Percentiles rank a stretch among this genome's conserved stretches.
Conservation (phyloP, 1,139 yeast genomes). For the Hanseniaspora gamundiae region DNA sequence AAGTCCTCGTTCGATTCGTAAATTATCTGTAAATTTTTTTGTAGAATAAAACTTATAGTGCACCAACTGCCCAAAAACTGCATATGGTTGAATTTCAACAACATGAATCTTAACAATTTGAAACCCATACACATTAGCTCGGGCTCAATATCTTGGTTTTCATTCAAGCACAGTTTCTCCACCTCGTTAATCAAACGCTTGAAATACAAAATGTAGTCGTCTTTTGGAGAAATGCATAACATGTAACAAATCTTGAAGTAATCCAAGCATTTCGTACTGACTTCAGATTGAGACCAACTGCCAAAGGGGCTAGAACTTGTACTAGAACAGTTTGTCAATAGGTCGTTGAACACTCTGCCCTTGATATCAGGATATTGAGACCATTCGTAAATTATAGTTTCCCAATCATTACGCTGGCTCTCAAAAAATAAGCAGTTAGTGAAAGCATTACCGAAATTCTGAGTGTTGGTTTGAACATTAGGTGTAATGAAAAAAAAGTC, state of each 20-base stretch:
- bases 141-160: not conserved
- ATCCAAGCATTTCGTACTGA: slow-evolving; percentile 17
- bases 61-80: slow-evolving; percentile 68
- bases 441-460: slow-evolving; percentile 6
- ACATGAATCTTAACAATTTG: slow-evolving; percentile 47
- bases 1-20: slow-evolving; percentile 29
- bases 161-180: slow-evolving; percentile 6
- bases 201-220: slow-evolving; percentile 35
- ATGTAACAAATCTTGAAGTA: slow-evolving; percentile 40
- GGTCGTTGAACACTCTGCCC: slow-evolving; percentile 31
- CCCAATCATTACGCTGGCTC: slow-evolving; percentile 13
- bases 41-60: slow-evolving; percentile 48
- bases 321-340: slow-evolving; percentile 16
- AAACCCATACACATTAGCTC: slow-evolving; percentile 18
- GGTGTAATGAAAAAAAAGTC: slow-evolving; percentile 31
- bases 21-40: slow-evolving; percentile 37
- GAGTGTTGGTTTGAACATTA: slow-evolving; percentile 28
- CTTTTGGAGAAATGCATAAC: slow-evolving; percentile 47
- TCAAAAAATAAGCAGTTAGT: slow-evolving; percentile 7
- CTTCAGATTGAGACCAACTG: slow-evolving; percentile 22
- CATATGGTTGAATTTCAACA: slow-evolving; percentile 47
- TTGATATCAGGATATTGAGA: slow-evolving; percentile 25
- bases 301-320: slow-evolving; percentile 22
- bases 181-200: slow-evolving; percentile 17
- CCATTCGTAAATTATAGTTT: slow-evolving; percentile 19